Base-by-base conservation (phyloP, 768 basidiomycete genomes). In the Sarcodon aspratus region DNA sequence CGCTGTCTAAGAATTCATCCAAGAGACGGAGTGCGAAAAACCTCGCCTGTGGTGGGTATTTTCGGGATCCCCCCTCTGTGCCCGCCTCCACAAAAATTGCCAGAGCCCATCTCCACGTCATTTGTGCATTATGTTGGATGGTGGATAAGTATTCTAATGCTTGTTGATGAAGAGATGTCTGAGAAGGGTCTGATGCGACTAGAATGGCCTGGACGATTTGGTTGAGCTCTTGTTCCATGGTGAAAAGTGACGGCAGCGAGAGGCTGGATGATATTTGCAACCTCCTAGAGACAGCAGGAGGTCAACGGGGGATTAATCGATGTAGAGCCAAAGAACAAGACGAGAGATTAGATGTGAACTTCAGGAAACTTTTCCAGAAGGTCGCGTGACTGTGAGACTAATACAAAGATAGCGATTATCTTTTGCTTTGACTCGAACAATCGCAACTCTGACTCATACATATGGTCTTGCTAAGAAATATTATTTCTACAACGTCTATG, bases 181-280 rank as follows among this genome's bases (percentile, higher is more conserved):
- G 85, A 11, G 72, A 68, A 48, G 83, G 85, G 69, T 92, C 84
- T 52, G 85, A 85, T 46, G 92, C 93, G 67, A 95, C 84, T 61
- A 76, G 69, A 65, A 94, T 91, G 44, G 93, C 93, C 67, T 83
- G 85, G 13, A 86, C 79, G 54, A 87, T 72, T 62, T 79, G 83
- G 55, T 83, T 77, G 57, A 84, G 72, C 68, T 85, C 80, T 59
- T 77, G 79, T 35, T 87, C 82, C 87, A 88, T 88, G 34, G 59
- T 48, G 46, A 44, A 46, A 45, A 36, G 34, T 45, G 47, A 44
- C 13, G 8, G 47, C 52, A 55, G 53, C 55, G 48, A 27, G 21
- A 27, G 21, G 21, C 21, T 27, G 21, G 21, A 27, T 27, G 21
- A 27, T 27, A 27, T 27, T 27, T 27, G 21, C 21, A 5, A 27